These are phyloP conservation scores for Gyrodon tennesseensis DNA, from an alignment of 1,284 basidiomycete genomes.

Conservation along the genomic window DNA sequence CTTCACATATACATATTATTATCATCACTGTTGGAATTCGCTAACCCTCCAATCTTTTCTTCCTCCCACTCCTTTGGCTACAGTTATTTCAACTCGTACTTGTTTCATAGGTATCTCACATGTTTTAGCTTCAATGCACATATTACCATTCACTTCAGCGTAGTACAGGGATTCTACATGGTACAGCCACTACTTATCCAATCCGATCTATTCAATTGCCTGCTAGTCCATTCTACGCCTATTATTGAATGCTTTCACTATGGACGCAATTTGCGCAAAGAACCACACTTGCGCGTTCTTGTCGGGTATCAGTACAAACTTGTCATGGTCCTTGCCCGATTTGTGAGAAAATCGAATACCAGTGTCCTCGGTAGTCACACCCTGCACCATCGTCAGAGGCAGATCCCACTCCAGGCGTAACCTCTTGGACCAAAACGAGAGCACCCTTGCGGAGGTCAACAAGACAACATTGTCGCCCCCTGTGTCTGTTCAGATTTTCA, in stretches of 20 bases:
- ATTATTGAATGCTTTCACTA: constrained; percentile 73
- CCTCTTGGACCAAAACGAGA: constrained; percentile 85
- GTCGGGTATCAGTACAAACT: constrained; percentile 74
- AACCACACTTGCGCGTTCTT: constrained; percentile 75
- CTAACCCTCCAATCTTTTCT: constrained; percentile 27
- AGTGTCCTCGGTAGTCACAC: constrained; percentile 84
- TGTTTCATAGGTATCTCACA: constrained; percentile 32
- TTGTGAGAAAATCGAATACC: constrained; percentile 87
- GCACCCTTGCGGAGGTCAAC: constrained; percentile 73
- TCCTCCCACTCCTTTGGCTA: constrained; percentile 33
- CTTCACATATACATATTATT: constrained; percentile 29
- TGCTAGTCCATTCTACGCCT: constrained; percentile 65
- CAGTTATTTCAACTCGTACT: constrained; percentile 33
- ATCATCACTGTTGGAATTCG: constrained; percentile 30
- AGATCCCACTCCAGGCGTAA: constrained; percentile 93
- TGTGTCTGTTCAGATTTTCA: constrained; percentile 54
- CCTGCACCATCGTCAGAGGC: constrained; percentile 82
- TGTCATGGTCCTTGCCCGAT: constrained; percentile 67
- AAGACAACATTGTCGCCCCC: constrained; percentile 84
- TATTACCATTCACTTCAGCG: constrained; percentile 32
- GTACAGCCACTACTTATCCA: constrained; percentile 28
- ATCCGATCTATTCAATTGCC: constrained; percentile 25
- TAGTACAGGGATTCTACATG: constrained; percentile 36
- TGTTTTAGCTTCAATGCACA: constrained; percentile 38
- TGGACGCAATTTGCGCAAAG: constrained; percentile 68